phyloP scores from a whole-genome alignment of 768 basidiomycete species.

The Kwoniella sp. region DNA sequence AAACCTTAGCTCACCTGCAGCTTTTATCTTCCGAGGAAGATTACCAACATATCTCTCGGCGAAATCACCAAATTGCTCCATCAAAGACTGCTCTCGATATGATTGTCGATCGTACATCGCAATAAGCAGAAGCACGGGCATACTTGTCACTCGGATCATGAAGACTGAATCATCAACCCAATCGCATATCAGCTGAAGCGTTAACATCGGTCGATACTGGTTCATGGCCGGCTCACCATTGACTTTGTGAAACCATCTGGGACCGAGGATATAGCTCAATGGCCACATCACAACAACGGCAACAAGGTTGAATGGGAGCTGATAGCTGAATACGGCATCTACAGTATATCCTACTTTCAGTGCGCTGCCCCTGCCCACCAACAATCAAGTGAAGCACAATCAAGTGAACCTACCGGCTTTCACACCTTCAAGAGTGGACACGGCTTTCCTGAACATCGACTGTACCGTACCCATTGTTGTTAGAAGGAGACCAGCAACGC shows the following conservation, averaged over 20 bases:
- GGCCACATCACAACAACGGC: constrained; percentile 87
- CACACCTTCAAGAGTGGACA: constrained; percentile 87
- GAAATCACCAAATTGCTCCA: constrained; percentile 70
- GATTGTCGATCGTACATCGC: constrained; percentile 84
- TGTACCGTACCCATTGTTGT: no score
- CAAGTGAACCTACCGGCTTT: constrained; percentile 46
- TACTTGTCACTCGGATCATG: constrained; percentile 63
- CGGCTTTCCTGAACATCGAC: constrained; percentile 94
- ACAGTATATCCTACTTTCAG: not conserved
- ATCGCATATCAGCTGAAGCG: not conserved
- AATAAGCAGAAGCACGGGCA: constrained; percentile 78
- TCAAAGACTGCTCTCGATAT: constrained; percentile 68
- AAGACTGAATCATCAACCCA: constrained; percentile 3
- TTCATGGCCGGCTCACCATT: constrained; percentile 47
- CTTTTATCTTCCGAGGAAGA: constrained; percentile 70
- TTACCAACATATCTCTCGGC: constrained; percentile 72
- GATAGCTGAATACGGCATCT: constrained; percentile 90
- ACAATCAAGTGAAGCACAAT: no score
- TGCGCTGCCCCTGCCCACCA: no score
- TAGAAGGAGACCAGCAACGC: no score
- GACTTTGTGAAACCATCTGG: constrained; percentile 98
- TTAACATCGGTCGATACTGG: no score
- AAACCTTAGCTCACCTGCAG: constrained; percentile 42
- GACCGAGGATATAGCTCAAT: constrained; percentile 76
- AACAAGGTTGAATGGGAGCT: constrained; percentile 86